These are phyloP conservation scores for Platanus orientalis DNA, from an alignment of 164 flowering plant species.

Conservation along the genomic window DNA sequence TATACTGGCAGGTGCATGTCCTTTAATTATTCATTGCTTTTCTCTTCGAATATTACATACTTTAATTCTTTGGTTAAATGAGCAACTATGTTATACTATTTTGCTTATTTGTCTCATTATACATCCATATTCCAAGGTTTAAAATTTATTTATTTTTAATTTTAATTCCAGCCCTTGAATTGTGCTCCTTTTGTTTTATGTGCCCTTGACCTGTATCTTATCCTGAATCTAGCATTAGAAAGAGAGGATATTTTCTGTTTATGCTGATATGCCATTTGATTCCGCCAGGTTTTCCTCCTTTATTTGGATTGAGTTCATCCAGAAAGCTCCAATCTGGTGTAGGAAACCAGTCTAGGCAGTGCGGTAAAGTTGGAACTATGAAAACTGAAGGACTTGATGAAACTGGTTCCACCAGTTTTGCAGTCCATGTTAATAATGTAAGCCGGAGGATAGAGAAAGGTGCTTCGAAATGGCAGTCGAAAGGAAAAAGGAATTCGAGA, in stretches of 20 bases:
- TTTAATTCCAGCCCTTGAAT: no score
- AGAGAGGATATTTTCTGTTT: neutral
- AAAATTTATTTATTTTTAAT: no score
- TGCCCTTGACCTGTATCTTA: neutral
- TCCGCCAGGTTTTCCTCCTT: conserved; percentile 36
- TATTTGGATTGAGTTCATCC: conserved; percentile 22
- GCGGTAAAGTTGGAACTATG: conserved; percentile 31
- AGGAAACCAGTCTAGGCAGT: conserved; percentile 33
- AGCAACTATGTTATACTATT: no score
- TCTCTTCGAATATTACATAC: no score
- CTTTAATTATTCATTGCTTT: no score
- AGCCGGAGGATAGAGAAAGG: conserved; percentile 37
- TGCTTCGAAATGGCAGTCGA: conserved; percentile 65
- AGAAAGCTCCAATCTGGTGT: conserved; percentile 28
- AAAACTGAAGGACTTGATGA: conserved; percentile 41
- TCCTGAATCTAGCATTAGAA: neutral
- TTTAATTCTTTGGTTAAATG: no score
- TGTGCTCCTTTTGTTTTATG: no score
- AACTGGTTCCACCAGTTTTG: conserved; percentile 39
- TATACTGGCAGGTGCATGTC: no score
- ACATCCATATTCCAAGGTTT: no score
- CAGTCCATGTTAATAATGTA: conserved; percentile 19
- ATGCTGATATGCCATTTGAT: conserved; percentile 10
- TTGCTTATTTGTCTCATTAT: no score
- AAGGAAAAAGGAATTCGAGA: conserved; percentile 73